These are phyloP conservation scores for Coprinopsis cinerea DNA, from an alignment of 768 basidiomycete species.

Conservation along the genomic window DNA sequence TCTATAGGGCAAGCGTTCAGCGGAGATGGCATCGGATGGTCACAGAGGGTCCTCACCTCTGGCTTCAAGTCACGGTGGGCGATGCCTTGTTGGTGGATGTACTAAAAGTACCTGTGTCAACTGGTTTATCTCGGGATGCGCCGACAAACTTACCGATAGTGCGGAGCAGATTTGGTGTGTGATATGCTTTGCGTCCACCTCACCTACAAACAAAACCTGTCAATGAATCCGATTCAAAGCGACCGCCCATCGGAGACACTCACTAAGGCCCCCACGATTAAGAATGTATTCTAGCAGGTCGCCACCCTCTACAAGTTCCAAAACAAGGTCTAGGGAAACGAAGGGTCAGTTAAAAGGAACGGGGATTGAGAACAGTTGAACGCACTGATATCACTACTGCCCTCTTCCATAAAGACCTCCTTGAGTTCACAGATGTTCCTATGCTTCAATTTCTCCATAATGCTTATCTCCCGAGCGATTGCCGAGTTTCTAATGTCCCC, in stretches of 20 bases:
- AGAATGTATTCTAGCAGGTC: constrained; percentile 83
- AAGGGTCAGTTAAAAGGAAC: constrained; percentile 12
- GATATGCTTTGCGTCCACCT: constrained; percentile 57
- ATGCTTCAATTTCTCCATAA: constrained; percentile 73
- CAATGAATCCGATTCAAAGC: background rate
- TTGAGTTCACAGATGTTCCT: constrained; percentile 77
- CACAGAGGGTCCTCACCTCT: constrained; percentile 38
- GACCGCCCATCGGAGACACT: constrained; percentile 17
- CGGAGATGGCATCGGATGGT: background rate
- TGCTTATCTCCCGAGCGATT: constrained; percentile 70
- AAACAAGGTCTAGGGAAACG: constrained; percentile 55
- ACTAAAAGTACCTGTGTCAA: constrained; percentile 26
- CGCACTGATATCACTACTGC: constrained; percentile 49
- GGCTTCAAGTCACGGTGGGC: constrained; percentile 95
- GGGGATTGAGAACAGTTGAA: constrained; percentile 15
- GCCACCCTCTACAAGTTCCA: constrained; percentile 84
- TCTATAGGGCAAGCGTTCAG: constrained; percentile 35
- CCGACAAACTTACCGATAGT: constrained; percentile 44
- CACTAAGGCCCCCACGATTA: constrained; percentile 53
- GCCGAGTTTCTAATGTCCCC: constrained; percentile 22
- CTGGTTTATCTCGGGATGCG: background rate
- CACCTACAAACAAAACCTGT: constrained; percentile 25
- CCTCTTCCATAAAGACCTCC: constrained; percentile 67
- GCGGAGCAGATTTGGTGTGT: constrained; percentile 83
- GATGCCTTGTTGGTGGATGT: constrained; percentile 70